Percentiles rank a stretch among this genome's conserved stretches.
Conservation (phyloP, 495 filamentous ascomycete species). For the Aspergillus incahuasiensis region DNA sequence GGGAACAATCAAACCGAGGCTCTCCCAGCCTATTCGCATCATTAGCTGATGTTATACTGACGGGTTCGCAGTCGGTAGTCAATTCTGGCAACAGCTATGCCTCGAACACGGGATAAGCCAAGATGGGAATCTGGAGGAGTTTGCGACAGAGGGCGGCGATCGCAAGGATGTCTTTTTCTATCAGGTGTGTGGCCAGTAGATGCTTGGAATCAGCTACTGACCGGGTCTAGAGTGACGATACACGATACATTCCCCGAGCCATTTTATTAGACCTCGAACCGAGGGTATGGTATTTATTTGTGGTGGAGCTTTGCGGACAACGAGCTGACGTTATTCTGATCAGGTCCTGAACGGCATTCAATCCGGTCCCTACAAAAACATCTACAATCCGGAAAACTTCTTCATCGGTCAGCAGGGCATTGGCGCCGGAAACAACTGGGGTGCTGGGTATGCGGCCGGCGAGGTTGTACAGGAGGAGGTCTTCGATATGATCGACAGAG, state of each 20-base stretch:
- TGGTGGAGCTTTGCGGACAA: background rate
- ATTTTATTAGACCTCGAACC: constrained; percentile 95
- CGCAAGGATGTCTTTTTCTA: constrained; percentile 99
- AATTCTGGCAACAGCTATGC: constrained; percentile 97
- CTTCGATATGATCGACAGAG: constrained; percentile 98
- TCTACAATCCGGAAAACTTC: constrained; percentile 99
- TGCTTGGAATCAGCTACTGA: background rate
- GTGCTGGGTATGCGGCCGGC: constrained; percentile 87
- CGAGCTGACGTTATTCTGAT: constrained; percentile 10
- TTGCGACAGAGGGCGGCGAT: constrained; percentile 93
- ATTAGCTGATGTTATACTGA: background rate
- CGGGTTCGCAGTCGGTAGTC: constrained; percentile 64
- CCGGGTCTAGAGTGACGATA: constrained; percentile 74
- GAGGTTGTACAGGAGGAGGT: constrained; percentile 93
- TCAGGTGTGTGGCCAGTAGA: constrained; percentile 48
- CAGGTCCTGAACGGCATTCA: constrained; percentile 90
- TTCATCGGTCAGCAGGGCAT: constrained; percentile 87
- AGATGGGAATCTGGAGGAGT: constrained; percentile 93
- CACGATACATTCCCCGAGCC: constrained; percentile 92
- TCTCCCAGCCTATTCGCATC: background rate
- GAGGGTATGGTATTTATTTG: constrained; percentile 51
- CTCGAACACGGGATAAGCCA: constrained; percentile 97
- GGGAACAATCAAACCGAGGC: background rate
- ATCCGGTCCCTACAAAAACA: constrained; percentile 88
- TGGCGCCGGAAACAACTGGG: constrained; percentile 98